phyloP scores from a whole-genome alignment of 2,329 filamentous ascomycete genomes.

The Xylaria sp. region DNA sequence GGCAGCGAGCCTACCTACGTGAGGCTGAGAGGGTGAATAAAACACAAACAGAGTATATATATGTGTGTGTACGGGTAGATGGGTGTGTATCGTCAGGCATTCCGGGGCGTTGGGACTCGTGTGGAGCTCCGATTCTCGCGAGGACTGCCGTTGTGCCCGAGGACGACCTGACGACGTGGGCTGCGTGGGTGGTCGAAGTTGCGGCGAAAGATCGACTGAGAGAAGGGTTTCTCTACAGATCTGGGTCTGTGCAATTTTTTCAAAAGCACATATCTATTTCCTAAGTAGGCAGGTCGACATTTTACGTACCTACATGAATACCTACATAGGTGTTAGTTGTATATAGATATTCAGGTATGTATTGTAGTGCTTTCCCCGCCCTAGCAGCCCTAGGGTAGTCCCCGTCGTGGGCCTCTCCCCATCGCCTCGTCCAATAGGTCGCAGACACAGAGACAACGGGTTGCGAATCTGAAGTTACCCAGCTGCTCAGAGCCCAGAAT shows the following conservation, averaged over 20 bases:
- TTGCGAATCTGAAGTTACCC: slow-evolving; percentile 1
- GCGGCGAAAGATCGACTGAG: background rate
- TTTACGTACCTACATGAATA: no score
- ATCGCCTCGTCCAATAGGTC: slow-evolving; percentile 8
- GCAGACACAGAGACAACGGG: no score
- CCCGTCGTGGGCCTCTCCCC: slow-evolving; percentile 5
- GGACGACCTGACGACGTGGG: background rate
- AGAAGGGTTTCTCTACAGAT: no score
- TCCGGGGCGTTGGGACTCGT: background rate
- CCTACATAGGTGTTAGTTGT: no score
- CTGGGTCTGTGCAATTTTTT: no score
- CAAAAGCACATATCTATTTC: no score
- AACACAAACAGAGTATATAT: background rate
- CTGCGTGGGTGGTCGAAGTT: background rate
- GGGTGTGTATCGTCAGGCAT: background rate
- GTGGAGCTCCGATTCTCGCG: background rate
- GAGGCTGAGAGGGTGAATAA: background rate
- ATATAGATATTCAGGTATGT: no score
- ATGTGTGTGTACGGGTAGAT: background rate
- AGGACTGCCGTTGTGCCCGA: background rate
- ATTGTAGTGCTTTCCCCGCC: no score
- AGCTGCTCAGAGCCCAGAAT: background rate
- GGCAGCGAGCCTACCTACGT: no score
- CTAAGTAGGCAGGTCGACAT: no score
- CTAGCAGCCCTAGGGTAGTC: no score